Conservation (phyloP, 208 protist genomes). For the Acanthamoeba sp. region DNA sequence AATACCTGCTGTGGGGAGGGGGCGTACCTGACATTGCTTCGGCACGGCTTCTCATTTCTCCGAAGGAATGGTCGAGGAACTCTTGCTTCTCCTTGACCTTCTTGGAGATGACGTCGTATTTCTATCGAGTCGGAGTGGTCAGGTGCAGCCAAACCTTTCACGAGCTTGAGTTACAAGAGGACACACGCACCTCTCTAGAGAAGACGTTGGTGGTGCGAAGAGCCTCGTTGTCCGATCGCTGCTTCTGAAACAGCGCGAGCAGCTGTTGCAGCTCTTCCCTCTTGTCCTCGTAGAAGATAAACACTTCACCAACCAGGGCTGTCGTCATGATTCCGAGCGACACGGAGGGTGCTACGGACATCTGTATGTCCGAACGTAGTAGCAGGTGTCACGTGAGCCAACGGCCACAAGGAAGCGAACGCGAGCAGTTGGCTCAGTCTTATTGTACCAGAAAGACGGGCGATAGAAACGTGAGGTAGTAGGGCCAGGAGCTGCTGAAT, state of each 20-base stretch:
- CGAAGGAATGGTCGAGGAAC: conserved; percentile 49
- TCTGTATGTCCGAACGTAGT: too few relatives aligned
- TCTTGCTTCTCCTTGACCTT: conserved; percentile 33
- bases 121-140: neutral
- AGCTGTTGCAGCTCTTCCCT: neutral
- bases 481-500: neutral
- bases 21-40: conserved; percentile 2
- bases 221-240: neutral
- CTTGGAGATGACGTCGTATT: neutral
- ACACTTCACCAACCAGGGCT: neutral
- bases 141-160: too few relatives aligned
- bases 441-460: conserved; percentile 6
- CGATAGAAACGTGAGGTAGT: neutral
- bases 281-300: neutral
- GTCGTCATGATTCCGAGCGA: neutral
- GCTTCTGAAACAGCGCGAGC: neutral
- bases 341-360: neutral
- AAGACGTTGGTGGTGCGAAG: conserved; percentile 3
- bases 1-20: neutral
- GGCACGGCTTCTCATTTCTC: conserved; percentile 21
- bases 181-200: neutral
- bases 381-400: too few relatives aligned
- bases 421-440: too few relatives aligned
- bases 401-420: neutral
- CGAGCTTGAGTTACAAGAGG: neutral